Evolutionary conservation across 176 grass and related monocot genomes (phyloP), one percentile per base, ranked within the genome.

Genomic region (Oryza longistaminata): DNA sequence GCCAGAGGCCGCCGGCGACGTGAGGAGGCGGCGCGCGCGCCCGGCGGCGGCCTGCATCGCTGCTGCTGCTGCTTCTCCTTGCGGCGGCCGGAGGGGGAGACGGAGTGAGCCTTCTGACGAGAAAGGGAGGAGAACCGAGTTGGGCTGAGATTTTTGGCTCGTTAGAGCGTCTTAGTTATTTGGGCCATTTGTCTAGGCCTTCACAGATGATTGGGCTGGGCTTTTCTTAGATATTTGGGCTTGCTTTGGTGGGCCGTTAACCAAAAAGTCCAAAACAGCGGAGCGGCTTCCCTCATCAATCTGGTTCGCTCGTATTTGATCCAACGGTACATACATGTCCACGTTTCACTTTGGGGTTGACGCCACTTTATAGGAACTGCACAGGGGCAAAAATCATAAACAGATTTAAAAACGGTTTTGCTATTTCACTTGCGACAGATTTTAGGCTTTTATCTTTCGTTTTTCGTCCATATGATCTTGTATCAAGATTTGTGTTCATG

Each of bases 11-110:
- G 84, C 79, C 81, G 64, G 72, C 11, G 71, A 50, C 1, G 89
- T 64, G 55, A 91, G 77, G 69, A 80, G 37, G 81, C 77, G 87
- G 71, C 88, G 90, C n/a, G 88, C 87, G 68, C 76, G 71, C 52
- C 35, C 86, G 64, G 80, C 72, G 64, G 85, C 84, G 73, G 85
- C 85, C 82, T 87, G 85, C 89, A 87, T 87, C 80, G 39, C 81
- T 37, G 15, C 81, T 37, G 15, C 81, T 37, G 15, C 81, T 29
- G 25, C 37, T 67, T 46, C 74, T 69, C 62, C 64, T 29, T 37
- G 85, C 76, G 89, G 81, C 76, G 85, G 85, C 64, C 75, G 80
- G 50, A 70, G 48, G 46, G 49, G 62, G 78, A 48, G 42, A 25
- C 9, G 1, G 45, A 66, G 29, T 13, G 22, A 17, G n/a, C 50